phyloP scores from a whole-genome alignment of 106 monocot genomes.

The Gastrodia elata region DNA sequence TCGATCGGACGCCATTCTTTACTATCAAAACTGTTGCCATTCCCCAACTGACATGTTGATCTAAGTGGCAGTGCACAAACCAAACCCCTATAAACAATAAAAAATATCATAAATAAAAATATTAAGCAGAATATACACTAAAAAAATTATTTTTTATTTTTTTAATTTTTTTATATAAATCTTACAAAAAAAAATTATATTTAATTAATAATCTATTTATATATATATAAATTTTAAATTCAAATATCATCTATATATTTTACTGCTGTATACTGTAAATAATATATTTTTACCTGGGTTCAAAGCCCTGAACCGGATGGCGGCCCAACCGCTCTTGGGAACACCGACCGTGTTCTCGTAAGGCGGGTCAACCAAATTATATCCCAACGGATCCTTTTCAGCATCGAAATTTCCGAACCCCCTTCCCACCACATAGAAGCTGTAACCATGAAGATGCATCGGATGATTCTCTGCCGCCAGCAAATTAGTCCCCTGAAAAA shows the following conservation, averaged over 20 bases:
- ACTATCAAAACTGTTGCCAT: conserved; percentile 48
- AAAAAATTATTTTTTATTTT: too few species aligned
- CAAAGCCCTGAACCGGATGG: conserved; percentile 36
- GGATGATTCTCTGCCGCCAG: conserved; percentile 52
- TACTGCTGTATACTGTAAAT: conserved; percentile 22
- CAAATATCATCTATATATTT: too few species aligned
- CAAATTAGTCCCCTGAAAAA: conserved; percentile 64
- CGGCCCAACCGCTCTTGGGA: conserved; percentile 38
- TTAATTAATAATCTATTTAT: too few species aligned
- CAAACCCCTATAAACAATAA: conserved; percentile 33
- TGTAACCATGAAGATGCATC: conserved; percentile 60
- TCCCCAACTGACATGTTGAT: conserved; percentile 39
- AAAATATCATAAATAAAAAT: too few species aligned
- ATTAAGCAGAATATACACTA: too few species aligned
- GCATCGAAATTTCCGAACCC: conserved; percentile 60
- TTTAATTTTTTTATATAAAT: too few species aligned
- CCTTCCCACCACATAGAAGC: conserved; percentile 59
- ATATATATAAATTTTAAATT: too few species aligned
- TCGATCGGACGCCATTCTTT: conserved; percentile 18
- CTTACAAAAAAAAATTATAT: too few species aligned
- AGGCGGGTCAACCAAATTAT: conserved; percentile 51
- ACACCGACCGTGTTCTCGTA: conserved; percentile 42
- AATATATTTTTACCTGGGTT: conserved; percentile 32
- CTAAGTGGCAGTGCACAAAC: conserved; percentile 52
- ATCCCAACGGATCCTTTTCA: conserved; percentile 13